Evolutionary conservation across 2,329 filamentous ascomycete genomes (phyloP).

Genomic region (Sarocladium brachiariae): DNA sequence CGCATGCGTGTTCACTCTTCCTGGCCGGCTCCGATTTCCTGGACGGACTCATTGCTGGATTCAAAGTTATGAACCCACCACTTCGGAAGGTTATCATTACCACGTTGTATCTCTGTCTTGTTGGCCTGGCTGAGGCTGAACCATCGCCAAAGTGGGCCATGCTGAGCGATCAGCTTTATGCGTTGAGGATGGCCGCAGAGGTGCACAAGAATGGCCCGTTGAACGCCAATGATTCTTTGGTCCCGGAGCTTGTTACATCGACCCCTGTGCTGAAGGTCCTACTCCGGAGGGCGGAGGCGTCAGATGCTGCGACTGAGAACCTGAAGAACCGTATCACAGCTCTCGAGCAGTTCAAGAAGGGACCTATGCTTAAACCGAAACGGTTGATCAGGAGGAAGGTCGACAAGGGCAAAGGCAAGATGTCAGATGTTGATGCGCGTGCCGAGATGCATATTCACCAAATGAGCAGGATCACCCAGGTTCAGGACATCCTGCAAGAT

Average conservation of each 20-base stretch:
- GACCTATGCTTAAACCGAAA: conserved; percentile 43
- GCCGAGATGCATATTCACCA: conserved; percentile 65
- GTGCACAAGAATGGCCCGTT: conserved; percentile 49
- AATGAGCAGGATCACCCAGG: conserved; percentile 77
- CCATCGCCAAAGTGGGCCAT: conserved; percentile 62
- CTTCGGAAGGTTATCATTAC: conserved; percentile 63
- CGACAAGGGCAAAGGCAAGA: conserved; percentile 53
- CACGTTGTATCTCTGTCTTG: conserved; percentile 67
- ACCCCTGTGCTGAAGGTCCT: conserved; percentile 68
- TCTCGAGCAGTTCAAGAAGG: conserved; percentile 54
- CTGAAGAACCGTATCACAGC: conserved; percentile 54
- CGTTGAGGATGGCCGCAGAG: conserved; percentile 65
- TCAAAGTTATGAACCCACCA: conserved; percentile 54
- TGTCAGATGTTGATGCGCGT: conserved; percentile 28
- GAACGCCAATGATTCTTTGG: conserved; percentile 61
- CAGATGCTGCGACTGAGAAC: conserved; percentile 44
- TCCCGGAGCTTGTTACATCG: conserved; percentile 72
- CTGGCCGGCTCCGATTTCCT: conserved; percentile 83
- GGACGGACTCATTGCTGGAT: conserved; percentile 64
- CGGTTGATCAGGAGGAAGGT: conserved; percentile 46
- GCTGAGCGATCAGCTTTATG: conserved; percentile 77
- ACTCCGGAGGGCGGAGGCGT: conserved; percentile 43
- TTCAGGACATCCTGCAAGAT: conserved; percentile 92
- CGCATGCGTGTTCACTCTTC: conserved; percentile 53
- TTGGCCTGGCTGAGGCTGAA: conserved; percentile 59